Base-by-base conservation (phyloP, 495 filamentous ascomycete genomes). In the Collariella sp. region DNA sequence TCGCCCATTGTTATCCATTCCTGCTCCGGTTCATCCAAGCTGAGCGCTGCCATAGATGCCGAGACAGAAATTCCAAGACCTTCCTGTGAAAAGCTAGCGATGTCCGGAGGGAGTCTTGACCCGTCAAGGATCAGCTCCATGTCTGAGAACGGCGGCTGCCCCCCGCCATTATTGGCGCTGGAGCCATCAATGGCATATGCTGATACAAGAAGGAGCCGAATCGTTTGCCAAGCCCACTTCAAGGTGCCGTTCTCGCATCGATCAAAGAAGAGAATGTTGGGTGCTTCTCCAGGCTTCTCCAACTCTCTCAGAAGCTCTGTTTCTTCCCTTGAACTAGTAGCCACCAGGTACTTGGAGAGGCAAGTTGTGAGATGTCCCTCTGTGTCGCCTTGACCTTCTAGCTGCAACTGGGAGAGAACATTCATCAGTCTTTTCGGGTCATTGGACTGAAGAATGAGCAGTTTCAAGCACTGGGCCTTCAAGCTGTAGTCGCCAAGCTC, bases 361-460 rank as follows among this genome's bases (percentile, higher is more conserved):
- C 55, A 61, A 2, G 61, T 63, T 10, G 39, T 18, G 2, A 61
- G 26, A 26, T 48, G 62, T 3, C 58, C 58, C 22, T 59, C 52
- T 20, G 31, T 64, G 46, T 64, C 62, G 13, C 46, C 59, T 42
- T 62, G 62, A 3, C 20, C 29, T 7, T 59, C 53, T 0, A 62
- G 35, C 35, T 64, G 62, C 1, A 62, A 23, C 7, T 20, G 44
- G 5, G 38, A 44, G 6, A 64, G 56, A 9, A 24, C 16, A 12
- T 56, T 49, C 44, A 64, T 56, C 24, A 35, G 26, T 5, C 15
- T 19, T 43, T 11, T 56, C 5, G 62, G 59, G 12, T 56, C 43
- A 5, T 46, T 24, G 2, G 60, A 53, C 15, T 60, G 60, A 4
- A 60, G 51, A 2, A 55, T 57, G 11, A 60, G 39, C 0, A 65